phyloP scores from a whole-genome alignment of 768 basidiomycete genomes.

The Kwoniella newhampshirensis region DNA sequence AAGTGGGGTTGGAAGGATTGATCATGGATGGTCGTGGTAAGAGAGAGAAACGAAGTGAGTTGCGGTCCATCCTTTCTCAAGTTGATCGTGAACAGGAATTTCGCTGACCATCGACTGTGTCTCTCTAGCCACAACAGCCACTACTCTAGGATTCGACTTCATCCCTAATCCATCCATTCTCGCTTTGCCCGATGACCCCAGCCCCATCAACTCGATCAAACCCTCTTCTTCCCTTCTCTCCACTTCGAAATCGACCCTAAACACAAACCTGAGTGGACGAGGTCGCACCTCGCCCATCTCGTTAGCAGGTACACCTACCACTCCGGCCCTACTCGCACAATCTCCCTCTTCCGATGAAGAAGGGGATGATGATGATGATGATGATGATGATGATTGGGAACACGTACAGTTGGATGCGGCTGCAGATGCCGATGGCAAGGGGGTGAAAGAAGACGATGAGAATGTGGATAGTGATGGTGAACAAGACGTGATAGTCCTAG shows the following conservation, averaged over 20 bases:
- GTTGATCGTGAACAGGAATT: background rate
- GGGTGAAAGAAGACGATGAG: constrained; percentile 4
- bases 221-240: constrained; percentile 1
- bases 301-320: constrained; percentile 19
- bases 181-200: constrained; percentile 28
- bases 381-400: constrained; percentile 30
- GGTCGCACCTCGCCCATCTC: constrained; percentile 1
- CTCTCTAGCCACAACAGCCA: constrained; percentile 37
- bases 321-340: constrained; percentile 21
- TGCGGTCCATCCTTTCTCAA: background rate
- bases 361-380: constrained; percentile 18
- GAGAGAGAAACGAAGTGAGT: constrained; percentile 43
- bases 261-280: background rate
- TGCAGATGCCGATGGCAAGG: background rate
- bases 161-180: constrained; percentile 41
- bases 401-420: constrained; percentile 6
- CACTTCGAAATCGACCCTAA: constrained; percentile 9
- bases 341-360: constrained; percentile 1
- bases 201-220: background rate
- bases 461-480: constrained; percentile 26
- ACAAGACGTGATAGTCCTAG: constrained; percentile 40
- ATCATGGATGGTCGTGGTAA: constrained; percentile 36
- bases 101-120: background rate
- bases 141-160: constrained; percentile 46
- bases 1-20: constrained; percentile 37